Evolutionary conservation across 164 flowering plant species (phyloP).

Genomic region (Stephania yunnanensis): DNA sequence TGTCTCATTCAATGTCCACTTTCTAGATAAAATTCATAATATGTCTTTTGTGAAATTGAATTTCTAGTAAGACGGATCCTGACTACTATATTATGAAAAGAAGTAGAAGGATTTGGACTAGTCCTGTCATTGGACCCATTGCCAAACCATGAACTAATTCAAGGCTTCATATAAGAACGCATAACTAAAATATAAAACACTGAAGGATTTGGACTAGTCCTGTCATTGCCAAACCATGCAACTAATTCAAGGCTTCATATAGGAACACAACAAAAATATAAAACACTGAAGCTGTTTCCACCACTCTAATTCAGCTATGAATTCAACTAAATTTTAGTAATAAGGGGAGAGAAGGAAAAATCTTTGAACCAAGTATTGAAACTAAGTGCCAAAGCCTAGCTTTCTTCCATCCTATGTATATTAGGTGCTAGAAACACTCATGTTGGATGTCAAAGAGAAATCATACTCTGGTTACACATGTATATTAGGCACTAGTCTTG

Average conservation of each 20-base stretch:
- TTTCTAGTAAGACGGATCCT: not conserved
- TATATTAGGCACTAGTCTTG: not conserved
- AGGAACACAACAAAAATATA: not conserved
- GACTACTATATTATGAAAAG: not conserved
- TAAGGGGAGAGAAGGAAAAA: too few species aligned
- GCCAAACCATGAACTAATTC: not conserved
- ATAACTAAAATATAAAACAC: not conserved
- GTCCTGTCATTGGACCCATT: not conserved
- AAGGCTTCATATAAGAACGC: not conserved
- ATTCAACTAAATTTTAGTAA: not conserved
- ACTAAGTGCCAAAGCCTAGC: too few species aligned
- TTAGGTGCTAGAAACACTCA: not conserved
- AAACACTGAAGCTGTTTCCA: not conserved
- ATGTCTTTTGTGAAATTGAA: not conserved
- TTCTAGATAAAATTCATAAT: constrained; percentile 8
- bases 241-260: not conserved
- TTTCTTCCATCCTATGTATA: not conserved
- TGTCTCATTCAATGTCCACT: not conserved
- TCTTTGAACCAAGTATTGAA: too few species aligned
- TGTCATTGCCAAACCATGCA: not conserved
- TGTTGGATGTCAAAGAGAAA: not conserved
- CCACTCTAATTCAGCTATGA: not conserved
- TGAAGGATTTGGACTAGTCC: not conserved
- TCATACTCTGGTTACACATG: not conserved
- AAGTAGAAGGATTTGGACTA: not conserved